Conservation (phyloP, 2,329 filamentous ascomycete species). For the Laburnicola sp. region DNA sequence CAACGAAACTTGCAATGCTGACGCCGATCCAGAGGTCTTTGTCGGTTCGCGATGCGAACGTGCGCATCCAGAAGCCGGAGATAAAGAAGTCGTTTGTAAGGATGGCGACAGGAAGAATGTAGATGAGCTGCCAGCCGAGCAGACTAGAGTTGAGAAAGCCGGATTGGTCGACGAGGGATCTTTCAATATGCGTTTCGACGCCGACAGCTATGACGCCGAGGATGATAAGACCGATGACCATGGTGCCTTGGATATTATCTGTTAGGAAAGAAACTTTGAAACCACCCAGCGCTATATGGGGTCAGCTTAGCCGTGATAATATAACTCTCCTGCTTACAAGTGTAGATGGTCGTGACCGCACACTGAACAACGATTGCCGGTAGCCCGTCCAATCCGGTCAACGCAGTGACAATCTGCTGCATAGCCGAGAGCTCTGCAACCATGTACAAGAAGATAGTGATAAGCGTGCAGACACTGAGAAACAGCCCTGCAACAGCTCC, state of each 20-base stretch:
- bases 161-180: constrained; percentile 67
- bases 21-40: constrained; percentile 76
- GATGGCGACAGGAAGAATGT: constrained; percentile 80
- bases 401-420: constrained; percentile 73
- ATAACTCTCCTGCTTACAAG: constrained; percentile 57
- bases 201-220: constrained; percentile 79
- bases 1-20: constrained; percentile 63
- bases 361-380: constrained; percentile 78
- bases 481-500: constrained; percentile 70
- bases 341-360: constrained; percentile 78
- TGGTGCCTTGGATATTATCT: constrained; percentile 77
- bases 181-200: constrained; percentile 72
- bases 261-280: constrained; percentile 85
- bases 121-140: constrained; percentile 82
- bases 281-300: constrained; percentile 68
- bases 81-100: constrained; percentile 87
- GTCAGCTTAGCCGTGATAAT: constrained; percentile 10
- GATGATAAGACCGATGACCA: constrained; percentile 75
- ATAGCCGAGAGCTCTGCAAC: constrained; percentile 79
- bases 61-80: constrained; percentile 81
- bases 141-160: constrained; percentile 69
- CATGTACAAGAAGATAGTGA: constrained; percentile 87
- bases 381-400: constrained; percentile 75
- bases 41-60: constrained; percentile 78
- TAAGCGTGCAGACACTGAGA: constrained; percentile 74